Evolutionary conservation across 352 stramenopile species (phyloP), one percentile per base, ranked within the genome.

Genomic region (Globisporangium nunn): DNA sequence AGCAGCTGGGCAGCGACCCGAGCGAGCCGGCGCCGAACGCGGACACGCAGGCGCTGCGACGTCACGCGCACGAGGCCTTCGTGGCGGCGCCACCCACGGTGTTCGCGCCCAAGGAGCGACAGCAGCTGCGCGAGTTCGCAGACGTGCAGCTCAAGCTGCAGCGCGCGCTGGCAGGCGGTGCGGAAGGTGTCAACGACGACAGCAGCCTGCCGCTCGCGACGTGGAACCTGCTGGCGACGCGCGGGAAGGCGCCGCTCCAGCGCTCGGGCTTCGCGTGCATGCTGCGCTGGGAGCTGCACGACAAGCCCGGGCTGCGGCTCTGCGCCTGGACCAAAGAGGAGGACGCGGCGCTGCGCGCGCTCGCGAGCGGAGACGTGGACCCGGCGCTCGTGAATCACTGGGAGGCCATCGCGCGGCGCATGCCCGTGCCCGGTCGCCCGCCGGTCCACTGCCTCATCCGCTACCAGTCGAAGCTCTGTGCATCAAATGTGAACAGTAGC

Each of bases 241-340:
- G 76, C 30, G 43, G 14, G 10, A 67, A 63, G 0, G 63, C 51
- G 31, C 61, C 68, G 12, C 76, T 90, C 54, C 74, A 86, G 35
- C 74, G 81, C 31, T 77, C 81, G 3, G 69, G 75, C 2, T 91
- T 88, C 52, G 69, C 76, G 35, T 91, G 81, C 48, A 88, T 88
- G 48, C 56, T 88, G n/a, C 82, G 77, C 59, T 91, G 75, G 62
- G 77, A 89, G 17, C 63, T 91, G 40, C 74, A 89, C 48, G 81
- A 89, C 15, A 72, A 78, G 28, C 76, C 81, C 4, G 67, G 52
- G 3, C 40, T 88, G 43, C 71, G 81, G 29, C 66, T 81, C 2
- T 61, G 67, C 15, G 71, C 76, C 5, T 86, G 76, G 76, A 85
- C 74, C 0, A 84, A 84, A 50, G 59, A 74, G 10, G 76, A 86